phyloP scores from a whole-genome alignment of 176 grass and related monocot species.

The Triticum aestivum region DNA sequence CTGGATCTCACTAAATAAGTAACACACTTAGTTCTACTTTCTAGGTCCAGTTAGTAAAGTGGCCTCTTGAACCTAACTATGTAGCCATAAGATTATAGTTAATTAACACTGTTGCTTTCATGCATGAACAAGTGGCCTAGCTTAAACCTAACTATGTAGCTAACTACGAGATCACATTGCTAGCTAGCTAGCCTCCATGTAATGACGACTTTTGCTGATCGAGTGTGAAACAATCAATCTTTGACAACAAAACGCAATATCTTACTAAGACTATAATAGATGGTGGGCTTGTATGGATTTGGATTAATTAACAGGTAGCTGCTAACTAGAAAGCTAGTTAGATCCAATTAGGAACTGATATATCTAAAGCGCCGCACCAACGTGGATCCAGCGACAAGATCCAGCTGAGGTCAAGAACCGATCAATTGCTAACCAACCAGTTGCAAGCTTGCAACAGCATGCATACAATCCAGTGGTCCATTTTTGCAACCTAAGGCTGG shows the following conservation, averaged over 20 bases:
- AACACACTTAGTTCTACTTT: constrained; percentile 28
- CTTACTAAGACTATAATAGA: constrained; percentile 34
- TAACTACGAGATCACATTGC: neutral
- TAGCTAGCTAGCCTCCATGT: neutral
- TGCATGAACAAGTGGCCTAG: neutral
- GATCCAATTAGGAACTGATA: constrained; percentile 30
- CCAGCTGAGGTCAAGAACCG: constrained; percentile 8
- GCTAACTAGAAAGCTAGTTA: constrained; percentile 13
- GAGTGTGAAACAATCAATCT: constrained; percentile 37
- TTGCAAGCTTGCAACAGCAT: constrained; percentile 30
- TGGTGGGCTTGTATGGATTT: neutral
- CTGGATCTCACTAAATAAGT: constrained; percentile 34
- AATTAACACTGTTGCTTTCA: constrained; percentile 15
- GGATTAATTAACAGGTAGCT: constrained; percentile 23
- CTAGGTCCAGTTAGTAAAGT: constrained; percentile 16
- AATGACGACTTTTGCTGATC: constrained; percentile 31
- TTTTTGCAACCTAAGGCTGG: neutral
- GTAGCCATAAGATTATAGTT: constrained; percentile 21
- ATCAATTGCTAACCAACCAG: constrained; percentile 19
- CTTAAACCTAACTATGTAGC: constrained; percentile 5
- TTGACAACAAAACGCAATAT: constrained; percentile 40
- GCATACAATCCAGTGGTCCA: neutral
- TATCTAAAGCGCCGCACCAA: constrained; percentile 20
- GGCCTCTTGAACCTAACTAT: constrained; percentile 28
- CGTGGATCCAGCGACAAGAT: constrained; percentile 16